These are phyloP conservation scores for Poa pratensis DNA, from an alignment of 176 grass and related monocot genomes.

Conservation along the genomic window DNA sequence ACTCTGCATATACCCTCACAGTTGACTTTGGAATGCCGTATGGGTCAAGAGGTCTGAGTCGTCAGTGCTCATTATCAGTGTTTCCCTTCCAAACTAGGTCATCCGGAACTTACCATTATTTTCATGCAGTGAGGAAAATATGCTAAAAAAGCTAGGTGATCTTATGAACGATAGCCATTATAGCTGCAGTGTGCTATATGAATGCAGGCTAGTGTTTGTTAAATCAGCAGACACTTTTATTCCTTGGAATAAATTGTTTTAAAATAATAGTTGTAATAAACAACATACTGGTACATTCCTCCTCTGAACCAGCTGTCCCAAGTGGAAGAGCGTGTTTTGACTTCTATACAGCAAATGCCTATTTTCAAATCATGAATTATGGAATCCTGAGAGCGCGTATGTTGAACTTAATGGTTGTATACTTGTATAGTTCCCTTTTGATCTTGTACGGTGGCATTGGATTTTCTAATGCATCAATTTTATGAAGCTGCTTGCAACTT, in stretches of 20 bases:
- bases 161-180: constrained; percentile 96
- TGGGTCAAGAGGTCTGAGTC: neutral
- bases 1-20: neutral
- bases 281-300: neutral
- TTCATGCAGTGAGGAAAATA: constrained; percentile 65
- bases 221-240: neutral
- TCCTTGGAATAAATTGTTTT: neutral
- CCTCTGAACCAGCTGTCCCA: constrained; percentile 61
- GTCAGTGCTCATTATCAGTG: neutral
- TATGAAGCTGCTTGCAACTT: no score
- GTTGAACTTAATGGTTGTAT: no score
- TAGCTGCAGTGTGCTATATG: constrained; percentile 93
- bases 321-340: constrained; percentile 97
- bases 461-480: no score
- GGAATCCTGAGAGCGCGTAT: no score
- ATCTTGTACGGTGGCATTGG: no score
- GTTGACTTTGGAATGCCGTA: neutral
- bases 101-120: neutral
- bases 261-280: no score
- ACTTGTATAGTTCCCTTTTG: no score
- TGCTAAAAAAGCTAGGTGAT: constrained; percentile 75
- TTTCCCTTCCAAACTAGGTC: neutral
- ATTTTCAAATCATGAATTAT: no score
- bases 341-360: no score
- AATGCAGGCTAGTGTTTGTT: constrained; percentile 44